Evolutionary conservation across 371 early-diverging fungal genomes (phyloP), one percentile per base, ranked within the genome.

Genomic region (Mortierella polycephala): DNA sequence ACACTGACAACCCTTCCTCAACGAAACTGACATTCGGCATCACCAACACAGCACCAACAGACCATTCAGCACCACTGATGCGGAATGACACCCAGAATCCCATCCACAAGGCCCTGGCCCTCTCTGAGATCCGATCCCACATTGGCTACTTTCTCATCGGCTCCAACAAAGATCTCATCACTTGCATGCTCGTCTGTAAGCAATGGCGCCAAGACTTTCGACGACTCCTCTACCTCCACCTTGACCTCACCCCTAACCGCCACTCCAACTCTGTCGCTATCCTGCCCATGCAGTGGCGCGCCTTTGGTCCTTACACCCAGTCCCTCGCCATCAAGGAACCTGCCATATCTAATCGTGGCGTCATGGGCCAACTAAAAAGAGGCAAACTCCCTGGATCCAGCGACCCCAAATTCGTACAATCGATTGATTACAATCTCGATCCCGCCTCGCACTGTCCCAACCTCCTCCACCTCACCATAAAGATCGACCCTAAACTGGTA

Each of bases 141-240:
- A 57, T 71, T 37, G 72, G 72, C 11, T 39, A 45, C 51, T 71
- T 71, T 23, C 66, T 71, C 53, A 14, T 66, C n/a, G 57, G 57
- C 42, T 20, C n/a, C 47, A 65, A 71, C 13, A 52, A 39, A 16
- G 72, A 71, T 41, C 42, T 71, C 11, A 66, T 66, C n/a, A 16
- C 60, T 2, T 71, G 72, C 23, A 71, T 71, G 72, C 14, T 21
- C 23, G 66, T 71, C 13, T 66, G 66, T 53, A 71, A 66, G 58
- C 60, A 53, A 12, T 71, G 72, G 72, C 44, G 66, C 14, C 14
- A 57, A 0, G 72, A 71, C 47, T 71, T 71, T 50, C 58, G 72
- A 42, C 50, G 72, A 41, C 57, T 71, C 10, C 62, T 71, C 45
- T 71, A 62, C 44, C 40, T 37, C 12, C 23, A 45, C 44, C 58